Conservation (phyloP, 106 monocot genomes). For the Acanthochlamys bracteata region DNA sequence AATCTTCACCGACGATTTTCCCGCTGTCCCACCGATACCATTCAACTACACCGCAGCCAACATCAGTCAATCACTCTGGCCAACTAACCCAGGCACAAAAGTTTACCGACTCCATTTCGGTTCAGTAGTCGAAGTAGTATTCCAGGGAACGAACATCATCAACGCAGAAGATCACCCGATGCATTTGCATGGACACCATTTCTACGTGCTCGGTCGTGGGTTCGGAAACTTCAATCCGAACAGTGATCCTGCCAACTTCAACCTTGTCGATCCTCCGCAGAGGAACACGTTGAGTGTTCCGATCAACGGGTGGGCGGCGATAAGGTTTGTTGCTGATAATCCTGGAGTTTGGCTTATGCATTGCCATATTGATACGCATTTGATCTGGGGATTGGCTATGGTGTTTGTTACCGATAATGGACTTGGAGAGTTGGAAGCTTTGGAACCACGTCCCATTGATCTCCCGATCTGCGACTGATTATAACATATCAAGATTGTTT, state of each 20-base stretch:
- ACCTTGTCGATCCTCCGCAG: slow-evolving; percentile 47
- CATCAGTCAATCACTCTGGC: slow-evolving; percentile 31
- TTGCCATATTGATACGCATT: slow-evolving; percentile 63
- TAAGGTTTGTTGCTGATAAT: slow-evolving; percentile 58
- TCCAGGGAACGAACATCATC: slow-evolving; percentile 51
- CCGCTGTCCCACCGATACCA: slow-evolving; percentile 32
- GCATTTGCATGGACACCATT: slow-evolving; percentile 63
- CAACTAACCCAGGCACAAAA: slow-evolving; percentile 34
- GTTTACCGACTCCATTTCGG: slow-evolving; percentile 38
- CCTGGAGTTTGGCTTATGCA: slow-evolving; percentile 64
- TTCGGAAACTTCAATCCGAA: slow-evolving; percentile 53
- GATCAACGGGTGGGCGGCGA: slow-evolving; percentile 53
- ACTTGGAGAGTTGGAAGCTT: slow-evolving; percentile 27
- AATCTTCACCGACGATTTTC: slow-evolving; percentile 52
- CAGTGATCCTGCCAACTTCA: slow-evolving; percentile 36
- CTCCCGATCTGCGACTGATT: slow-evolving; percentile 27
- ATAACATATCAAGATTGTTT: background rate
- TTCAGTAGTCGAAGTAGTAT: slow-evolving; percentile 41
- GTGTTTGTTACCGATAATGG: slow-evolving; percentile 61
- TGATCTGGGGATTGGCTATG: slow-evolving; percentile 61
- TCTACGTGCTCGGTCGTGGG: slow-evolving; percentile 49
- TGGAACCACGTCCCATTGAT: slow-evolving; percentile 35
- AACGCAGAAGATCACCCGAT: slow-evolving; percentile 56
- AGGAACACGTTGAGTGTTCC: slow-evolving; percentile 56
- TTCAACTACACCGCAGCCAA: slow-evolving; percentile 48